A percentile compares a stretch with the other conserved stretches of the same genome.
phyloP scores from a whole-genome alignment of 768 basidiomycete species.

The Calocera cornea region DNA sequence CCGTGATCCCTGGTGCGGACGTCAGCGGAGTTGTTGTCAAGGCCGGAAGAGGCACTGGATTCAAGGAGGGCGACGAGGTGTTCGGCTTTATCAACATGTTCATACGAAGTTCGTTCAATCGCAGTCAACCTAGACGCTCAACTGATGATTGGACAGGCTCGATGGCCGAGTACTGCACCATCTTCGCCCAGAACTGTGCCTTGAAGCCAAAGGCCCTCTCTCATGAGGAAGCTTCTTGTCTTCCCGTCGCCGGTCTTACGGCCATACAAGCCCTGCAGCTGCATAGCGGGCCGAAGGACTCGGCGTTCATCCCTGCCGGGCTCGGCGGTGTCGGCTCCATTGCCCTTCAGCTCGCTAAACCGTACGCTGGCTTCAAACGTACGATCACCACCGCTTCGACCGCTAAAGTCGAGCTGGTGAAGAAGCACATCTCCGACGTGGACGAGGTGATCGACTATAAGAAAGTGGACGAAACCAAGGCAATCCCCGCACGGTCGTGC shows the following conservation, averaged over 20 bases:
- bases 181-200: neutral
- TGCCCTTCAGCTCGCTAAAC: neutral
- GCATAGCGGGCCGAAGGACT: neutral
- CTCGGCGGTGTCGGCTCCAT: neutral
- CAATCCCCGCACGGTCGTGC: neutral
- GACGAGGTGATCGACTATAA: constrained; percentile 3
- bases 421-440: neutral
- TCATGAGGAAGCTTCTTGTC: neutral
- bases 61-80: constrained; percentile 1
- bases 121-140: neutral
- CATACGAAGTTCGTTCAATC: neutral
- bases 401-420: neutral
- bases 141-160: neutral
- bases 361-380: neutral
- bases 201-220: neutral
- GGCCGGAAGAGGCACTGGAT: neutral
- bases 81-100: neutral
- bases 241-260: neutral
- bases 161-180: neutral
- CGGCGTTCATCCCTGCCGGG: neutral
- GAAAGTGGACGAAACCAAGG: neutral
- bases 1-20: neutral
- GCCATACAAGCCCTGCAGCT: neutral
- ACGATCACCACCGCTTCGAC: neutral
- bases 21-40: neutral